Conservation (phyloP, 2,329 filamentous ascomycete genomes). For the Epichloe hybrida region DNA sequence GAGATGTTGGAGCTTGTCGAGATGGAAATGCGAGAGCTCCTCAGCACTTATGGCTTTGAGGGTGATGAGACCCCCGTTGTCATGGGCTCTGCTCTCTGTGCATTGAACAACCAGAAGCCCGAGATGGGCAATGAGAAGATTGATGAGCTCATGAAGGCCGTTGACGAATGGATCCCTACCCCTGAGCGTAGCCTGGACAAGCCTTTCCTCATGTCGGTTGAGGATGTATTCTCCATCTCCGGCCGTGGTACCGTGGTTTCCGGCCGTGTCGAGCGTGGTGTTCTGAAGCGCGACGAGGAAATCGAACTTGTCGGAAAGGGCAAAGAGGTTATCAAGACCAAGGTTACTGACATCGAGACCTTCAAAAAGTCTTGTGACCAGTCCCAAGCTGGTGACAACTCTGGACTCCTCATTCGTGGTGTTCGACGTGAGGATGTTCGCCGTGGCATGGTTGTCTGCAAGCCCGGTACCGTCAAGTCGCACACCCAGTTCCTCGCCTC, state of each 20-base stretch:
- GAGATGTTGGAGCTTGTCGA: constrained; percentile 99
- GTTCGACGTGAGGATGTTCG: constrained; percentile 87
- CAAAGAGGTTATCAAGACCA: constrained; percentile 77
- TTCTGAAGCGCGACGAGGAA: constrained; percentile 85
- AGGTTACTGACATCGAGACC: constrained; percentile 98
- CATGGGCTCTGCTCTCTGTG: constrained; percentile 92
- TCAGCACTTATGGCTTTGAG: constrained; percentile 87
- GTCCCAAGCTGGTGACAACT: constrained; percentile 94
- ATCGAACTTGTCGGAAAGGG: constrained; percentile 91
- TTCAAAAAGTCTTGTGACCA: constrained; percentile 99
- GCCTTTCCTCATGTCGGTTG: constrained; percentile 97
- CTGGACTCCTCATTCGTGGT: constrained; percentile 89
- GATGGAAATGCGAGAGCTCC: constrained; percentile 99
- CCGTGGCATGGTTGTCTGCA: constrained; percentile 87
- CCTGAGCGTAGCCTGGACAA: constrained; percentile 90
- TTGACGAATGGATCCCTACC: constrained; percentile 94
- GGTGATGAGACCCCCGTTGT: constrained; percentile 96
- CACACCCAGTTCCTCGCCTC: constrained; percentile 88
- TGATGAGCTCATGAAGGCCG: constrained; percentile 77
- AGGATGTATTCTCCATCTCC: constrained; percentile 81
- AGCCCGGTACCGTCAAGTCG: constrained; percentile 72
- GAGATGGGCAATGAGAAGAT: constrained; percentile 85
- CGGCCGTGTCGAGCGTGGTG: constrained; percentile 91
- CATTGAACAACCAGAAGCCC: constrained; percentile 70
- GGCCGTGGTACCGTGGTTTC: constrained; percentile 95